Evolutionary conservation across 192 early-diverging fungal species (phyloP).

Genomic region (Endogone sp.): DNA sequence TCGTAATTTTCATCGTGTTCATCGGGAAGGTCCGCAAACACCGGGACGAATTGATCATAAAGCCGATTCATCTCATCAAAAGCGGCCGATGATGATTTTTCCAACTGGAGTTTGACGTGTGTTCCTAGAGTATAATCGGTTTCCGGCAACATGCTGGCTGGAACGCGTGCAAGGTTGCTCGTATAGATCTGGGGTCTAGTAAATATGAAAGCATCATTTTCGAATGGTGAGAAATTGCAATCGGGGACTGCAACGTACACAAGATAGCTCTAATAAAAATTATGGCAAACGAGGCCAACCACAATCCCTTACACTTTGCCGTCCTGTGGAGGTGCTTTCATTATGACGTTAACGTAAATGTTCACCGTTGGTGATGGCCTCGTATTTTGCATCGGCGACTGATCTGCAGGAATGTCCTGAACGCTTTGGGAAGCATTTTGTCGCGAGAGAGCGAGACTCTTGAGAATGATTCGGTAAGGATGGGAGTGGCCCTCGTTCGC

Average conservation of each 20-base stretch:
- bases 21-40: neutral
- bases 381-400: neutral
- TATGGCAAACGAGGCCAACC: no score
- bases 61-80: neutral
- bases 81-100: neutral
- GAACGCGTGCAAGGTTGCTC: neutral
- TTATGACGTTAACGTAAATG: slow-evolving; percentile 22
- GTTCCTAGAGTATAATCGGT: neutral
- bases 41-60: neutral
- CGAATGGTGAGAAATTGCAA: no score
- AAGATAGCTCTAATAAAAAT: no score
- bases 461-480: neutral
- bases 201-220: no score
- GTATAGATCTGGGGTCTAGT: neutral
- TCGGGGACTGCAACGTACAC: no score
- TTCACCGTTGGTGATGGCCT: slow-evolving; percentile 27
- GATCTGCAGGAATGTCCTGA: no score
- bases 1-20: neutral
- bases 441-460: slow-evolving; percentile 13
- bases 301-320: no score
- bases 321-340: slow-evolving; percentile 6
- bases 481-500: neutral
- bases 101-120: neutral
- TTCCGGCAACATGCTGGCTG: neutral
- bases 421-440: neutral